Evolutionary conservation across 2,329 filamentous ascomycete species (phyloP), one percentile per base, ranked within the genome.

Genomic region (Cryphonectria japonica): DNA sequence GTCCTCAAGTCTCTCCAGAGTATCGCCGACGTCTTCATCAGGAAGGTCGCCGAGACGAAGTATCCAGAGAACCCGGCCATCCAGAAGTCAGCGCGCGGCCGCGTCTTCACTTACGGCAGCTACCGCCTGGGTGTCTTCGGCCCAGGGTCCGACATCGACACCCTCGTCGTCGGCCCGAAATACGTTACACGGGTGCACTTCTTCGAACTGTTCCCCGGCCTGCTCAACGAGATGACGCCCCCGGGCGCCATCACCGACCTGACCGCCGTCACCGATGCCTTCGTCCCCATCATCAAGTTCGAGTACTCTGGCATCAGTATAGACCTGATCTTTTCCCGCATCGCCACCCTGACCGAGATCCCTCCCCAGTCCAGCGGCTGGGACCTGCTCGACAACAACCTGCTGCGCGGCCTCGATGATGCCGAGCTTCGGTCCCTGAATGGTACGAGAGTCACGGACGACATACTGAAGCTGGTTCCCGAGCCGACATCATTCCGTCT

Each of bases 111-210:
- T 0, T 99, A 96, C 80, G 96, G 96, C 74, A 98, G 96, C 82
- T 99, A 95, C 81, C 92, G 95, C 54, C 86, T 99, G 16, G 96
- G 96, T 72, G 96, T 98, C 34, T 97, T 93, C 80, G 95, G 95
- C 7, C 96, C 96, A 61, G 94, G 94, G 66, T 98, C 96, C 63
- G 96, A 99, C 89, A 98, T 99, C 77, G 96, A 99, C 83, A 98
- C 96, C 1, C 89, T 99, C 67, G 91, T 98, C 71, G 92, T 98
- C 66, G 95, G 92, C 19, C 96, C 96, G 13, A 95, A 93, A 82
- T 94, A 97, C 78, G 92, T 98, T 67, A 88, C 89, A 16, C 91
- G 94, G 71, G 91, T 95, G 43, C 94, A 99, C 81, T 99, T 97
- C 84, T 99, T 99, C 83, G 85, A 92, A 67, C 86, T 92, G 76